Base-by-base conservation (phyloP, 495 filamentous ascomycete genomes). In the Aspergillus heteromorphus region DNA sequence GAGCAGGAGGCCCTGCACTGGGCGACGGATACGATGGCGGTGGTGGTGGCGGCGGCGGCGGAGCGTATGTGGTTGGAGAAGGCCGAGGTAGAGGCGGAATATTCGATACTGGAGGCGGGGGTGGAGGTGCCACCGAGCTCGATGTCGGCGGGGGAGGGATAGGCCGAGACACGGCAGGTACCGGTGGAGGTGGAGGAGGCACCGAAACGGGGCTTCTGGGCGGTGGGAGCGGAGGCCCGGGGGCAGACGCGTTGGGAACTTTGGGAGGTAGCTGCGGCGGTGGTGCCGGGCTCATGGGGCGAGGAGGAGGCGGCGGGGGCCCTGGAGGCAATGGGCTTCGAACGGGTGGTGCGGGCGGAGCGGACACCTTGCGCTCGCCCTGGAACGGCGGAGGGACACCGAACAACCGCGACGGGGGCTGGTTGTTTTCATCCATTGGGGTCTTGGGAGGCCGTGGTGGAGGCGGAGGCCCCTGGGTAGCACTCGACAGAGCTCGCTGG, bases 381-480 rank as follows among this genome's bases (percentile, higher is more conserved):
- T 79, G 70, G 65, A 96, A 96, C 18, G 88, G 85, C 16, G 92
- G 92, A 25, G 93, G 91, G 13, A 97, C 91, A 18, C 79, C 82
- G 65, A 87, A 89, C n/a, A n/a, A n/a, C n/a, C n/a, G n/a, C n/a
- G n/a, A n/a, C 56, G 75, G 86, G 25, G 76, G 72, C 14, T 79
- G 66, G 59, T 66, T 62, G 59, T 66, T 62, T 17, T 91, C 88
- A 27, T 92, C 88, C 62, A 91, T 74, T 3, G 90, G 88, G 3
- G 83, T 87, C 70, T 97, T 97, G 1, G 92, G 88, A 34, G 92
- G 91, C 59, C 89, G 78, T 7, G 91, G 91, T 17, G 91, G 91
- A 30, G 91, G 90, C 4, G 89, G 87, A 16, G 92, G 89, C 2
- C 85, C 90, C 18, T 87, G 76, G 38, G 79, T 81, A 17, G 80